These are phyloP conservation scores for Cudoniella acicularis DNA, from an alignment of 495 filamentous ascomycete species.

Conservation along the genomic window DNA sequence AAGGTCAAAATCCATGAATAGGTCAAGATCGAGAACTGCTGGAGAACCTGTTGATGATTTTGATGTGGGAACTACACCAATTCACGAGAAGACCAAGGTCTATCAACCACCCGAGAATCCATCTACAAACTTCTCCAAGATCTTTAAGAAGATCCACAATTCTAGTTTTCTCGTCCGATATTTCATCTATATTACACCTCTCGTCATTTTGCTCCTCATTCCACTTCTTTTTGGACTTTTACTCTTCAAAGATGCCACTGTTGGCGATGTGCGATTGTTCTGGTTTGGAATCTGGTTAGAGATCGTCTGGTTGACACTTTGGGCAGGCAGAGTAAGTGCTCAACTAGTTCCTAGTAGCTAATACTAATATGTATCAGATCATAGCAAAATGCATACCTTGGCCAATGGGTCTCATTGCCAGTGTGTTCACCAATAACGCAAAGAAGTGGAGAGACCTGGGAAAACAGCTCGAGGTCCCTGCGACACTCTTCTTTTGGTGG, in stretches of 20 bases:
- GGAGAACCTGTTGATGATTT: conserved; percentile 77
- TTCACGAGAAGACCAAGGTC: conserved; percentile 64
- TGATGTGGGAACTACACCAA: conserved; percentile 67
- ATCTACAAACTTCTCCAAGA: conserved; percentile 53
- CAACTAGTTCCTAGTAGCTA: background rate
- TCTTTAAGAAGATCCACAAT: conserved; percentile 61
- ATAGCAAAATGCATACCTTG: conserved; percentile 71
- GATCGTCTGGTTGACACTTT: conserved; percentile 87
- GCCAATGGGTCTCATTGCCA: conserved; percentile 60
- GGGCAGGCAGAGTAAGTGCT: conserved; percentile 64
- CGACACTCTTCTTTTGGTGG: conserved; percentile 90
- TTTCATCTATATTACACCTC: conserved; percentile 78
- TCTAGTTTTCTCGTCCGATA: conserved; percentile 76
- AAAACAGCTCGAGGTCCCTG: conserved; percentile 78
- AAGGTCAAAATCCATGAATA: conserved; percentile 38
- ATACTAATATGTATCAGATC: conserved; percentile 42
- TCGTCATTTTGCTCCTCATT: conserved; percentile 70
- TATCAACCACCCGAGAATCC: conserved; percentile 69
- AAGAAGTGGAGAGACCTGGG: conserved; percentile 95
- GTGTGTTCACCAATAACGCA: conserved; percentile 72
- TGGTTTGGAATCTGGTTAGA: conserved; percentile 97
- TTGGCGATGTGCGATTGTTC: conserved; percentile 72
- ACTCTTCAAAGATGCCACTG: conserved; percentile 57
- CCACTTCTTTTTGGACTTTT: conserved; percentile 77
- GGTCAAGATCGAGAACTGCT: conserved; percentile 44